These are phyloP conservation scores for Pythium grandisporangium DNA, from an alignment of 352 stramenopile species.

Conservation along the genomic window DNA sequence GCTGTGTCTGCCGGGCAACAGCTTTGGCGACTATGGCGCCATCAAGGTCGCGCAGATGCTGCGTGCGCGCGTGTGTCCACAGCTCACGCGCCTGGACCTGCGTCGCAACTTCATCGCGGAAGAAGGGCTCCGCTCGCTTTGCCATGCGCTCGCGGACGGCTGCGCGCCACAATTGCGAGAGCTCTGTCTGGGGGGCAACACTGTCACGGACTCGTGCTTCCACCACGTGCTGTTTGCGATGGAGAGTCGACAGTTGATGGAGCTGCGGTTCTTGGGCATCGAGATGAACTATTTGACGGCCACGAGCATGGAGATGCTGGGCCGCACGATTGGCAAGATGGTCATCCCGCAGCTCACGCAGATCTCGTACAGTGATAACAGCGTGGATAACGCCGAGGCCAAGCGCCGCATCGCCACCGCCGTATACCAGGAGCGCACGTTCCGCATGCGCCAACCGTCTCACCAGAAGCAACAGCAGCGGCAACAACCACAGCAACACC, in stretches of 20 bases:
- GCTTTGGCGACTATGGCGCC: constrained; percentile 76
- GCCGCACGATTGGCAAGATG: constrained; percentile 71
- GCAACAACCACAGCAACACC: constrained; percentile 14
- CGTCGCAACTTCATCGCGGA: constrained; percentile 83
- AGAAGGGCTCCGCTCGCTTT: constrained; percentile 61
- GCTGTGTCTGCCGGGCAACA: constrained; percentile 76
- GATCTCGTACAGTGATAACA: constrained; percentile 85
- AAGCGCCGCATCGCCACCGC: constrained; percentile 69
- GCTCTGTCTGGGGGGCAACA: constrained; percentile 76
- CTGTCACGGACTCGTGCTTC: constrained; percentile 78
- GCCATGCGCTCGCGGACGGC: constrained; percentile 58
- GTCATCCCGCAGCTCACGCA: constrained; percentile 72
- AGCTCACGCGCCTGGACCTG: constrained; percentile 71
- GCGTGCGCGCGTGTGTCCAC: constrained; percentile 60
- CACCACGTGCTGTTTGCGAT: constrained; percentile 76
- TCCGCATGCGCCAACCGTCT: constrained; percentile 42
- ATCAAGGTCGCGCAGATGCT: constrained; percentile 80
- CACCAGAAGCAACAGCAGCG: too few species aligned
- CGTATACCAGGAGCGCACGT: constrained; percentile 72
- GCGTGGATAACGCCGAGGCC: constrained; percentile 57
- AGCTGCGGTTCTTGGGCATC: constrained; percentile 69
- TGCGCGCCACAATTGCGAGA: constrained; percentile 58
- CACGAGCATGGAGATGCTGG: constrained; percentile 82
- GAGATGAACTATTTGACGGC: constrained; percentile 82
- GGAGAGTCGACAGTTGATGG: constrained; percentile 51